Percentiles rank a stretch among this genome's conserved stretches.
Evolutionary conservation across 192 early-diverging fungal genomes (phyloP).

Genomic region (Linnemannia schmuckeri): DNA sequence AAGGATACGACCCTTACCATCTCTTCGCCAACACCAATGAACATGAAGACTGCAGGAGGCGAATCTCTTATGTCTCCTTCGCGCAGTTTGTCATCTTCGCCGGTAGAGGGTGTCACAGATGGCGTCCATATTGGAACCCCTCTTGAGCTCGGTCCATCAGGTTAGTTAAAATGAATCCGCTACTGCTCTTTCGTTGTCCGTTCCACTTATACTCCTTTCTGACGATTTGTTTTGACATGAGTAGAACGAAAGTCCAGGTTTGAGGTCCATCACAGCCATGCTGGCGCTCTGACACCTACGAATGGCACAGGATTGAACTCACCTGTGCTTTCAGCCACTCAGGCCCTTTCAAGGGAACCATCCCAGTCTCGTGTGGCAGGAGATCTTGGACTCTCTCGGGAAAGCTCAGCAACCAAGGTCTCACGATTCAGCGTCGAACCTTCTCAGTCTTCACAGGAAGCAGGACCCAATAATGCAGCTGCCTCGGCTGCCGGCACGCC

Average conservation of each 20-base stretch:
- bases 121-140: slow-evolving; percentile 25
- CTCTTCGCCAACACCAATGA: slow-evolving; percentile 30
- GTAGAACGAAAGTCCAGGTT: slow-evolving; percentile 53
- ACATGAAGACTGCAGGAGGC: slow-evolving; percentile 5
- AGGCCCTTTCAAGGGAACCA: slow-evolving; percentile 24
- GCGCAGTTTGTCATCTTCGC: slow-evolving; percentile 44
- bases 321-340: slow-evolving; percentile 18
- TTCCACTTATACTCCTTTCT: not conserved
- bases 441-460: slow-evolving; percentile 3
- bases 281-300: slow-evolving; percentile 1
- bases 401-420: slow-evolving; percentile 19
- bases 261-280: slow-evolving; percentile 44
- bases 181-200: not conserved
- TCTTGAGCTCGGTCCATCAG: slow-evolving; percentile 26
- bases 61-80: slow-evolving; percentile 39
- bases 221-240: not conserved
- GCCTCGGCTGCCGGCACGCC: slow-evolving; percentile 4
- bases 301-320: slow-evolving; percentile 25
- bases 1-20: slow-evolving; percentile 53
- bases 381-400: slow-evolving; percentile 15
- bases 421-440: slow-evolving; percentile 28
- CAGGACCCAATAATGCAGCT: not conserved
- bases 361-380: slow-evolving; percentile 26
- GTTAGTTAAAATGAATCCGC: not conserved
- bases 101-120: slow-evolving; percentile 37